These are phyloP conservation scores for Elongisporangium undulatum DNA, from an alignment of 352 stramenopile species.

Conservation along the genomic window DNA sequence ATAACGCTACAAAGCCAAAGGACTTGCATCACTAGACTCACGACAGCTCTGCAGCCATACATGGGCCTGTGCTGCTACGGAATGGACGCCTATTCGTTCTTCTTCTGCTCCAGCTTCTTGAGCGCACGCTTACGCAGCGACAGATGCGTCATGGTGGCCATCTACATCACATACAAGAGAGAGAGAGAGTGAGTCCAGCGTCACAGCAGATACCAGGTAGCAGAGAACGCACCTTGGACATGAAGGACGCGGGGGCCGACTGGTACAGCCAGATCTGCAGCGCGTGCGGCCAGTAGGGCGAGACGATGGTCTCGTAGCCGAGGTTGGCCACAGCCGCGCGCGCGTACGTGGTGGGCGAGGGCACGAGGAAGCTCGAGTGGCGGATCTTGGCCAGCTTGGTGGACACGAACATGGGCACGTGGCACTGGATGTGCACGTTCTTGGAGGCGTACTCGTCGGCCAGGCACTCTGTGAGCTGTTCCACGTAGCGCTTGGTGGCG, in stretches of 20 bases:
- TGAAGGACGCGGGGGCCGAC: conserved; percentile 80
- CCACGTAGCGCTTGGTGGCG: conserved; percentile 97
- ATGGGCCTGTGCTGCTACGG: background rate
- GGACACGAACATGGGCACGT: conserved; percentile 98
- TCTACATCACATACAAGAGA: conserved; percentile 19
- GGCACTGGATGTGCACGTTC: conserved; percentile 95
- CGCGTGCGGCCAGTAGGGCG: conserved; percentile 95
- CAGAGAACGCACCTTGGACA: conserved; percentile 65
- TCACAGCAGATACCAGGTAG: conserved; percentile 36
- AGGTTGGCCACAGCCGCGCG: conserved; percentile 90
- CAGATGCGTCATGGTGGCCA: conserved; percentile 70
- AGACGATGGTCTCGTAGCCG: conserved; percentile 90
- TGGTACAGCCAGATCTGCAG: conserved; percentile 95
- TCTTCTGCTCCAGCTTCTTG: conserved; percentile 87
- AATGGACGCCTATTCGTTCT: conserved; percentile 51
- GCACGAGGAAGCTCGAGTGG: conserved; percentile 91
- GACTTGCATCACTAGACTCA: background rate
- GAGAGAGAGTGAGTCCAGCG: background rate
- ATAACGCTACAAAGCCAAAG: background rate
- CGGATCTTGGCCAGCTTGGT: conserved; percentile 99
- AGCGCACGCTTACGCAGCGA: conserved; percentile 81
- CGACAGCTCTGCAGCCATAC: background rate
- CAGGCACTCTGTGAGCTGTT: conserved; percentile 96
- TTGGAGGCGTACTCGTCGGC: conserved; percentile 94
- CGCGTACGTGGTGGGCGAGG: conserved; percentile 89